Percentiles rank a stretch among this genome's conserved stretches.
Conservation (phyloP, 1,284 basidiomycete genomes). For the Cryptococcus sp. region DNA sequence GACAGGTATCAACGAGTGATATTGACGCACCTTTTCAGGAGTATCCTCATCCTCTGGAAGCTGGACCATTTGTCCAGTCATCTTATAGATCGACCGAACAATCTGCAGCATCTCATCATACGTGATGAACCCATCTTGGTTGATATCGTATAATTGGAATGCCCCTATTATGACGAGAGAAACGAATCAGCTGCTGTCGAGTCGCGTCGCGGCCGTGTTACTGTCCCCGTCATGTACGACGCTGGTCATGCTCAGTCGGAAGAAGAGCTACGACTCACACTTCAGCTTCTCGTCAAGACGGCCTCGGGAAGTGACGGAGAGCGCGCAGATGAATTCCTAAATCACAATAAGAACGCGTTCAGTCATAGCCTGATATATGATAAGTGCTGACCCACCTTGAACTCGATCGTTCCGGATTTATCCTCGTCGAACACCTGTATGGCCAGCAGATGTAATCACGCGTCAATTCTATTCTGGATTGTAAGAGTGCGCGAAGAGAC, state of each 20-base stretch:
- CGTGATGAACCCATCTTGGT: conserved; percentile 94
- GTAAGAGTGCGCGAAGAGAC: conserved; percentile 6
- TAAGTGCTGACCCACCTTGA: conserved; percentile 60
- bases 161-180: conserved; percentile 68
- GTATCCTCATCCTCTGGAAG: conserved; percentile 97
- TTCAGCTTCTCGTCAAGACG: conserved; percentile 97
- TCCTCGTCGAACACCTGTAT: conserved; percentile 82
- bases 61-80: conserved; percentile 99
- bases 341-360: conserved; percentile 42
- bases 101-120: conserved; percentile 99
- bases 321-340: conserved; percentile 93
- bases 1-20: conserved; percentile 15
- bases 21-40: conserved; percentile 80
- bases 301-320: conserved; percentile 91
- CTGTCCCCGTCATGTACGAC: neutral
- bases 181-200: too few relatives aligned
- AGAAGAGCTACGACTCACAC: conserved; percentile 63
- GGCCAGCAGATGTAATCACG: neutral
- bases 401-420: conserved; percentile 94
- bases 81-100: conserved; percentile 95
- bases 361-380: conserved; percentile 12
- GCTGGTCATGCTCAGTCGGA: conserved; percentile 4
- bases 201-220: too few relatives aligned
- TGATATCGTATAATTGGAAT: conserved; percentile 99
- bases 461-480: neutral